A percentile compares a stretch with the other conserved stretches of the same genome.
Conservation (phyloP, 1,284 basidiomycete species). For the Salmacisia buchloeana region DNA sequence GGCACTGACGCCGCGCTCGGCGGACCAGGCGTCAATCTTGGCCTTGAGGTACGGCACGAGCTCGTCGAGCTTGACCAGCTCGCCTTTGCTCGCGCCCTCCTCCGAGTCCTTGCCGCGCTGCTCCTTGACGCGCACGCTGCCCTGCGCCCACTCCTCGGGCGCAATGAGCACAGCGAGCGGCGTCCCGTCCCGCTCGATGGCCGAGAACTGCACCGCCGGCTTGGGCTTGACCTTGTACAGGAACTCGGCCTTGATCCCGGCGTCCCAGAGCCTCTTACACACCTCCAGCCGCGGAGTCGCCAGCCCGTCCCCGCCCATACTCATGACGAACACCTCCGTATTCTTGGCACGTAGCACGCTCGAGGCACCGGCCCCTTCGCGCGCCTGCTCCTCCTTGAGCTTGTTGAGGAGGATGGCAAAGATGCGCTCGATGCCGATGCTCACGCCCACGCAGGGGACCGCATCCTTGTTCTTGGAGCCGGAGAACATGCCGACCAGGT, state of each 20-base stretch:
- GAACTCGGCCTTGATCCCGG: slow-evolving; percentile 90
- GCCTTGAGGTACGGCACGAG: slow-evolving; percentile 63
- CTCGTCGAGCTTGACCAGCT: slow-evolving; percentile 57
- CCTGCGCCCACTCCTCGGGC: slow-evolving; percentile 70
- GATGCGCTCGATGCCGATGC: slow-evolving; percentile 90
- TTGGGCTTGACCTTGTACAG: slow-evolving; percentile 80
- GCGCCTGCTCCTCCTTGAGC: slow-evolving; percentile 64
- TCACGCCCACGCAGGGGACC: slow-evolving; percentile 88
- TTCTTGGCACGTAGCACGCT: slow-evolving; percentile 70
- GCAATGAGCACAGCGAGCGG: slow-evolving; percentile 88
- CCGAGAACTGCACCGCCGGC: slow-evolving; percentile 70
- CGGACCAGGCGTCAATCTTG: no score
- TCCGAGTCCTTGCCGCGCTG: slow-evolving; percentile 68
- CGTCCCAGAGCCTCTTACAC: slow-evolving; percentile 74
- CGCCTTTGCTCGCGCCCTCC: slow-evolving; percentile 60
- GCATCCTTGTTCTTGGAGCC: slow-evolving; percentile 65
- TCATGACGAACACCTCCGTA: slow-evolving; percentile 90
- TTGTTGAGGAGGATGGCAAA: slow-evolving; percentile 86
- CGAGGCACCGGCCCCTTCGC: slow-evolving; percentile 26
- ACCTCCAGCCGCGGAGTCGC: slow-evolving; percentile 79
- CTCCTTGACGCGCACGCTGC: slow-evolving; percentile 76
- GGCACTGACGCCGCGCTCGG: no score
- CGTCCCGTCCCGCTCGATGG: slow-evolving; percentile 83
- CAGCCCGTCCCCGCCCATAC: slow-evolving; percentile 75
- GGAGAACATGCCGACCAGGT: slow-evolving; percentile 89